phyloP scores from a whole-genome alignment of 2,329 filamentous ascomycete species.

The Pyrenochaeta sp. region DNA sequence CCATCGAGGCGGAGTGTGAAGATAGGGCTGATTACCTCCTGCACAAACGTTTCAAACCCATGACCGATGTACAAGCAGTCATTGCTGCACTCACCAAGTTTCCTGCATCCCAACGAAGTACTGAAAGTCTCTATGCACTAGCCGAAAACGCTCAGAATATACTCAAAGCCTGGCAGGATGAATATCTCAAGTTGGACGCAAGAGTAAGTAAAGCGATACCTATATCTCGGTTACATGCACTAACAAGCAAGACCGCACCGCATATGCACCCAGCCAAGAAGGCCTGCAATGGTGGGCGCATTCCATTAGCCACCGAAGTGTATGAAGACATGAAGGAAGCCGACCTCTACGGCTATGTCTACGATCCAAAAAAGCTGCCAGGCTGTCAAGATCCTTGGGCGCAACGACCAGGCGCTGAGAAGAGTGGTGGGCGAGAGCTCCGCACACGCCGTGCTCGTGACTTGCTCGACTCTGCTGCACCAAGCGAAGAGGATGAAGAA shows the following conservation, averaged over 20 bases:
- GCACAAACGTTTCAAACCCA: constrained; percentile 51
- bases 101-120: constrained; percentile 54
- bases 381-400: constrained; percentile 66
- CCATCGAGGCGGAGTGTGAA: constrained; percentile 46
- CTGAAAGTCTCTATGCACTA: constrained; percentile 63
- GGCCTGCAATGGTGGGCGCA: constrained; percentile 57
- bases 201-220: constrained; percentile 30
- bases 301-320: constrained; percentile 56
- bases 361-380: constrained; percentile 60
- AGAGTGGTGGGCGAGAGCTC: constrained; percentile 56
- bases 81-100: constrained; percentile 55
- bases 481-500: constrained; percentile 50
- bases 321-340: constrained; percentile 70
- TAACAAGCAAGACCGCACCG: constrained; percentile 54
- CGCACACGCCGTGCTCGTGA: constrained; percentile 55
- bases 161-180: constrained; percentile 65
- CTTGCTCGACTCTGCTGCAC: constrained; percentile 47
- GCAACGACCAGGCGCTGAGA: constrained; percentile 58
- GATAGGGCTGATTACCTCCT: constrained; percentile 54
- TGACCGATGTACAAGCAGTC: constrained; percentile 54
- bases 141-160: constrained; percentile 63
- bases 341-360: constrained; percentile 67
- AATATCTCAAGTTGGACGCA: constrained; percentile 65
- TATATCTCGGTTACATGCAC: constrained; percentile 26
- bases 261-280: constrained; percentile 62